phyloP scores from a whole-genome alignment of 2,329 filamentous ascomycete genomes.

The Elsinoe perseae region DNA sequence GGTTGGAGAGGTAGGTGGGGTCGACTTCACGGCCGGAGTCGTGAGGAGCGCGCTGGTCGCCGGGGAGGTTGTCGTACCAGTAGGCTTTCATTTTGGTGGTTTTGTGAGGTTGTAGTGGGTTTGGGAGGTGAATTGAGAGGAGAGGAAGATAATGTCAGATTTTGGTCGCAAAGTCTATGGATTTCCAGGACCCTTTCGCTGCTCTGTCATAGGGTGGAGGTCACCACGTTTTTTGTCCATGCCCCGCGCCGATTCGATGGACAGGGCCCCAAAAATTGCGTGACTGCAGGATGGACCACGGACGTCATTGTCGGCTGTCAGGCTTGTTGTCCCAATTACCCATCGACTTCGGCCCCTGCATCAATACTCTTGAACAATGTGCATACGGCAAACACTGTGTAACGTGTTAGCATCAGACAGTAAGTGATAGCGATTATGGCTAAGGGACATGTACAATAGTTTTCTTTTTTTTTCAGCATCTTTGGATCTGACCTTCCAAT shows the following conservation, averaged over 20 bases:
- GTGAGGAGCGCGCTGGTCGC: conserved; percentile 87
- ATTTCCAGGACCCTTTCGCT: not conserved
- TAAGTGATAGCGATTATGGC: too few species aligned
- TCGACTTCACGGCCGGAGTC: conserved; percentile 68
- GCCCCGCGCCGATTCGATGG: conserved; percentile 1
- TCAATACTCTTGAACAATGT: too few species aligned
- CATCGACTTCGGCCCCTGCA: not conserved
- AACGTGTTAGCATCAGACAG: too few species aligned
- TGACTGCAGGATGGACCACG: not conserved
- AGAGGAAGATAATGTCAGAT: not conserved
- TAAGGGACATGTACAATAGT: too few species aligned
- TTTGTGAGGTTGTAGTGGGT: not conserved
- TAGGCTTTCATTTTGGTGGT: conserved; percentile 57
- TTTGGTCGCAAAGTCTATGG: not conserved
- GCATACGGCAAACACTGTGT: too few species aligned
- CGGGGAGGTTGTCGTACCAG: conserved; percentile 62
- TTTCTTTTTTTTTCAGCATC: too few species aligned
- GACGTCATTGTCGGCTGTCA: not conserved
- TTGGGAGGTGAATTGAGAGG: not conserved
- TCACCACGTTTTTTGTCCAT: conserved; percentile 1
- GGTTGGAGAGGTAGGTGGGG: conserved; percentile 55
- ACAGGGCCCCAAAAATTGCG: not conserved
- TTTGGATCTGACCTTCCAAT: too few species aligned
- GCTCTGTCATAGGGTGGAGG: not conserved
- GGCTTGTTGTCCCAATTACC: not conserved